Conservation (phyloP, 2,329 filamentous ascomycete species). For the Cladophialophora chaetospira region DNA sequence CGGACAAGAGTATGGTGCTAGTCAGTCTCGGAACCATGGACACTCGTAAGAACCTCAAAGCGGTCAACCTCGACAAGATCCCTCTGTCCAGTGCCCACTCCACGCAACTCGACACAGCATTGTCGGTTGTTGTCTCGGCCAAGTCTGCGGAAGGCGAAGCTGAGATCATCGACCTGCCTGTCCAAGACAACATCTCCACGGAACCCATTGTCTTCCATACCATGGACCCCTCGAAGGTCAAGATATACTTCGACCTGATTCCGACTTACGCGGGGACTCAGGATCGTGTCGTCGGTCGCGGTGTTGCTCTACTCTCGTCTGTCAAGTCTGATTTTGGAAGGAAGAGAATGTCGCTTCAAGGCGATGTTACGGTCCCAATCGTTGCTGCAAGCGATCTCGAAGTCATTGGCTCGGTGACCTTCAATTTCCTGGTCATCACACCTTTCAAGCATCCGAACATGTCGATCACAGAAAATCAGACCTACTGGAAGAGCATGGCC, state of each 20-base stretch:
- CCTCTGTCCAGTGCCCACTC: constrained; percentile 84
- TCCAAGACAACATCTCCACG: constrained; percentile 90
- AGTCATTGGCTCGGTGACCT: constrained; percentile 91
- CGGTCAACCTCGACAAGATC: constrained; percentile 85
- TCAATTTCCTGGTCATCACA: constrained; percentile 94
- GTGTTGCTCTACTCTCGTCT: constrained; percentile 81
- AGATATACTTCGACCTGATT: constrained; percentile 89
- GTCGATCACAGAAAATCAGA: constrained; percentile 85
- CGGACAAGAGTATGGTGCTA: constrained; percentile 81
- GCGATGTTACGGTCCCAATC: constrained; percentile 89
- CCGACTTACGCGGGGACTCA: constrained; percentile 85
- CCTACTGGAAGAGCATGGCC: constrained; percentile 92
- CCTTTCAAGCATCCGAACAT: constrained; percentile 94
- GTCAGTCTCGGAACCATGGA: constrained; percentile 96
- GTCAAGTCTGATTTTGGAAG: constrained; percentile 80
- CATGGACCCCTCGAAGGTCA: constrained; percentile 75
- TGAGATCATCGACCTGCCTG: constrained; percentile 85
- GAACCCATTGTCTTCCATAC: constrained; percentile 91
- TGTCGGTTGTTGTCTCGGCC: constrained; percentile 88
- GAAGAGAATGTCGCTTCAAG: constrained; percentile 87
- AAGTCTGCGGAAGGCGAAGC: constrained; percentile 82
- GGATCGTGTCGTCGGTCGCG: constrained; percentile 83
- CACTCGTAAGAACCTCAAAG: constrained; percentile 74
- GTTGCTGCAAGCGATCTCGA: constrained; percentile 79
- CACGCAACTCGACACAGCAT: constrained; percentile 89